Evolutionary conservation across 805 yeast genomes (phyloP).

Genomic region (Torulaspora delbrueckii): DNA sequence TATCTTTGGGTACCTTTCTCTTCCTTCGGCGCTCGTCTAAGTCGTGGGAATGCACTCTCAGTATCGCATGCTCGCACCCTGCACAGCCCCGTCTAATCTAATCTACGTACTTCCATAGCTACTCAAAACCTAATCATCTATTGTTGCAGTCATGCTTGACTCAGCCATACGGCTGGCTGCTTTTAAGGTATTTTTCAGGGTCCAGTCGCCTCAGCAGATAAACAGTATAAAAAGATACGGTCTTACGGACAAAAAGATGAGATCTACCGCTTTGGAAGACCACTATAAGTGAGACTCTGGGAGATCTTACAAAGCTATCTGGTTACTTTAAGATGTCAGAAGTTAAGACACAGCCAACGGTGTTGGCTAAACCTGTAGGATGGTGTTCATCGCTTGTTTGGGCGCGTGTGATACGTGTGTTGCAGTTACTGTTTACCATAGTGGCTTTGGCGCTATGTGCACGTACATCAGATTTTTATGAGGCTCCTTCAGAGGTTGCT

Average conservation of each 20-base stretch:
- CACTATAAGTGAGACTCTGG: not conserved
- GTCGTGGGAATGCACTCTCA: not conserved
- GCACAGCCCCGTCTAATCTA: not conserved
- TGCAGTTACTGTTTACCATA: slow-evolving; percentile 5
- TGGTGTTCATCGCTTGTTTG: not conserved
- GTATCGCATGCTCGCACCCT: not conserved
- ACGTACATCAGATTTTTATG: not conserved
- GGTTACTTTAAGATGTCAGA: not conserved
- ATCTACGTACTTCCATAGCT: no score
- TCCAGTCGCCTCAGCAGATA: not conserved
- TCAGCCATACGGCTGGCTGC: no score
- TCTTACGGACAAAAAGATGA: not conserved
- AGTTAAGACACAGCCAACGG: not conserved
- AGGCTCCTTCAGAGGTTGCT: not conserved
- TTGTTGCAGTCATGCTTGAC: no score
- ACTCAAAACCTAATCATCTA: no score
- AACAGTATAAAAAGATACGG: not conserved
- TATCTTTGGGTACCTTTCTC: not conserved
- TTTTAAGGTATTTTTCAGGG: not conserved
- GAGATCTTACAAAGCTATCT: not conserved
- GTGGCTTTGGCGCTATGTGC: slow-evolving; percentile 6
- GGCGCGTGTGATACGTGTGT: slow-evolving; percentile 1
- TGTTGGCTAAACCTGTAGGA: slow-evolving; percentile 2
- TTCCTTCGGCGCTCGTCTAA: not conserved
- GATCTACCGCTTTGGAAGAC: not conserved